These are phyloP conservation scores for Fusarium longipes DNA, from an alignment of 2,329 filamentous ascomycete genomes.

Conservation along the genomic window DNA sequence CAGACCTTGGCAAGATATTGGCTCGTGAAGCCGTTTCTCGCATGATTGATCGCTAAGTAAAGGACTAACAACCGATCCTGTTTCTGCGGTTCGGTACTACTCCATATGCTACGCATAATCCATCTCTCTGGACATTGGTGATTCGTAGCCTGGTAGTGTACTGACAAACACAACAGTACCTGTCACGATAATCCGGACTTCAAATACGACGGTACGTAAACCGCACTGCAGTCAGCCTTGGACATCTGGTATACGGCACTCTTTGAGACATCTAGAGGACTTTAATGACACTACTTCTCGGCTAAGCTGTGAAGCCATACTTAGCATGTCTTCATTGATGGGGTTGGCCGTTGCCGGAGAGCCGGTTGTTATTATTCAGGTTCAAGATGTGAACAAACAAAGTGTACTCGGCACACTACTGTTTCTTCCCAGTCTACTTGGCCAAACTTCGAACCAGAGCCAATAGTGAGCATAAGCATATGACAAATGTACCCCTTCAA, in stretches of 20 bases:
- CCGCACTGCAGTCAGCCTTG: constrained; percentile 21
- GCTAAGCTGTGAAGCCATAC: constrained; percentile 27
- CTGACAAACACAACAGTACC: not conserved
- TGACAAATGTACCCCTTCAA: not conserved
- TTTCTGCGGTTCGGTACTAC: not conserved
- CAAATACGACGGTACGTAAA: not conserved
- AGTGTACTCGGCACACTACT: not conserved
- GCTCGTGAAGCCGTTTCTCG: not conserved
- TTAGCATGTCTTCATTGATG: not conserved
- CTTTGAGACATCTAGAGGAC: constrained; percentile 17
- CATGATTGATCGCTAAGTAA: too few species aligned
- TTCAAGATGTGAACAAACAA: not conserved
- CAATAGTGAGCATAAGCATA: not conserved
- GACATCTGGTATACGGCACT: constrained; percentile 7
- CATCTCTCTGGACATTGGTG: not conserved
- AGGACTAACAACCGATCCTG: not conserved
- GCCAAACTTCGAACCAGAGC: too few species aligned
- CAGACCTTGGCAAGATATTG: not conserved
- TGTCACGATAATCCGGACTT: not conserved
- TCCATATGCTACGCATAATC: not conserved
- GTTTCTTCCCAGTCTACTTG: not conserved
- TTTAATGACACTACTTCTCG: constrained; percentile 9
- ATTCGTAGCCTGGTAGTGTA: not conserved
- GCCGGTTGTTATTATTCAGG: not conserved
- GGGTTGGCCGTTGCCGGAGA: not conserved